phyloP scores from a whole-genome alignment of 371 early-diverging fungal genomes.

The Lichtheimia hyalospora region DNA sequence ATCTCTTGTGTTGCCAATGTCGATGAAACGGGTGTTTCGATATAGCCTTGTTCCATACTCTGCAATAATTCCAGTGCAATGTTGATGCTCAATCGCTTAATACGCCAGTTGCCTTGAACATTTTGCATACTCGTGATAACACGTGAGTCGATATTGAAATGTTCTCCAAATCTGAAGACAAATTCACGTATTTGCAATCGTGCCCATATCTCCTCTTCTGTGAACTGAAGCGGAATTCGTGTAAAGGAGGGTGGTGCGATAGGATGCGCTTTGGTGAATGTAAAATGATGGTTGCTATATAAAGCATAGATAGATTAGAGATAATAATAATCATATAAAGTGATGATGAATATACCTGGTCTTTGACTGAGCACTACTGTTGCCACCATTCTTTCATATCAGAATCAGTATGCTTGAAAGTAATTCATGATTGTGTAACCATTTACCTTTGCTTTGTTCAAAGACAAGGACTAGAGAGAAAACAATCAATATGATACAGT shows the following conservation, averaged over 20 bases:
- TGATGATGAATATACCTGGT: background rate
- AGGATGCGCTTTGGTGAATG: background rate
- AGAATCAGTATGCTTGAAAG: background rate
- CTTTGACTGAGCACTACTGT: background rate
- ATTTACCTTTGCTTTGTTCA: background rate
- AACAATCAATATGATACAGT: background rate
- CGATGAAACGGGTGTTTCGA: background rate
- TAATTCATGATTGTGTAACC: background rate
- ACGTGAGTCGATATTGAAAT: constrained; percentile 26
- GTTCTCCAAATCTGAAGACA: constrained; percentile 39
- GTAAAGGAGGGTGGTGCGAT: constrained; percentile 25
- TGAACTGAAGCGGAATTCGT: constrained; percentile 24
- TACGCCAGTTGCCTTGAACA: constrained; percentile 44
- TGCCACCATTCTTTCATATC: background rate
- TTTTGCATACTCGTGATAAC: constrained; percentile 29
- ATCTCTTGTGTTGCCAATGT: background rate
- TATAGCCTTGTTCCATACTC: constrained; percentile 6
- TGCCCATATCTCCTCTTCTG: constrained; percentile 40
- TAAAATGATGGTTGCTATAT: constrained; percentile 1
- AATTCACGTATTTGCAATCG: constrained; percentile 50
- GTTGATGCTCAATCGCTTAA: constrained; percentile 25
- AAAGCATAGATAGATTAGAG: background rate
- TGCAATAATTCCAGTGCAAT: background rate
- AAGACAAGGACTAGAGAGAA: background rate
- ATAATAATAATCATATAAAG: background rate